Percentiles rank a stretch among this genome's conserved stretches.
Evolutionary conservation across 306 rosid species (phyloP).

Genomic region (Fragaria vesca): DNA sequence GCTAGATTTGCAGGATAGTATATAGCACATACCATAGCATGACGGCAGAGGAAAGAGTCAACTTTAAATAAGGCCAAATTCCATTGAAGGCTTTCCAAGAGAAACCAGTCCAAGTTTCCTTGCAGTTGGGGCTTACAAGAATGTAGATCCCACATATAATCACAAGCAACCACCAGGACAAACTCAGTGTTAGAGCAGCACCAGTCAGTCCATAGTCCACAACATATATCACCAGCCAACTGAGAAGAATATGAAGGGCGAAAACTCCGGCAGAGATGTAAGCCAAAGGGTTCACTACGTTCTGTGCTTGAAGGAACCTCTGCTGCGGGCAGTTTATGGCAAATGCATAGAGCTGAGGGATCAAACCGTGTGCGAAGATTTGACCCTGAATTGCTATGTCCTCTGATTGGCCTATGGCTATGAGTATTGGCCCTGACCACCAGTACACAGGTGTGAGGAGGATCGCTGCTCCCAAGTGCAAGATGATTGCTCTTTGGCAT

Average conservation of each 20-base stretch:
- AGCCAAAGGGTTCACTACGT: constrained; percentile 75
- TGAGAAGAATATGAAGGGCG: constrained; percentile 50
- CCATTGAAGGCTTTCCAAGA: constrained; percentile 47
- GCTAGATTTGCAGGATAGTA: too few relatives aligned
- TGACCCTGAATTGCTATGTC: constrained; percentile 52
- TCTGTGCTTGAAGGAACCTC: constrained; percentile 80
- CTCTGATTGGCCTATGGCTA: constrained; percentile 42
- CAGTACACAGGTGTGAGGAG: constrained; percentile 58
- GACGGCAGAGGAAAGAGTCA: constrained; percentile 64
- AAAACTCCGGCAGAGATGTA: constrained; percentile 59
- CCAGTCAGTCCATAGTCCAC: constrained; percentile 52
- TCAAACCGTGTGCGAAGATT: constrained; percentile 49
- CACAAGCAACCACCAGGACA: constrained; percentile 72
- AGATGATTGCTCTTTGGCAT: constrained; percentile 59
- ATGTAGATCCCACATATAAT: constrained; percentile 56
- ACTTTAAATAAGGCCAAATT: constrained; percentile 75
- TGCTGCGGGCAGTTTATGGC: constrained; percentile 69
- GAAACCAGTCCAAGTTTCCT: constrained; percentile 81
- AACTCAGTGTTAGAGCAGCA: constrained; percentile 62
- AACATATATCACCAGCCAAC: constrained; percentile 57
- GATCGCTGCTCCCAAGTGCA: constrained; percentile 66
- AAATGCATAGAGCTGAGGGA: constrained; percentile 69
- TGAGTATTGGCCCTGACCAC: constrained; percentile 52
- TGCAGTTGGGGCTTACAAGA: constrained; percentile 58
- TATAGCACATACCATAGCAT: constrained; percentile 52